Evolutionary conservation across 768 basidiomycete species (phyloP), one percentile per base, ranked within the genome.

Genomic region (Lentinula sp.): DNA sequence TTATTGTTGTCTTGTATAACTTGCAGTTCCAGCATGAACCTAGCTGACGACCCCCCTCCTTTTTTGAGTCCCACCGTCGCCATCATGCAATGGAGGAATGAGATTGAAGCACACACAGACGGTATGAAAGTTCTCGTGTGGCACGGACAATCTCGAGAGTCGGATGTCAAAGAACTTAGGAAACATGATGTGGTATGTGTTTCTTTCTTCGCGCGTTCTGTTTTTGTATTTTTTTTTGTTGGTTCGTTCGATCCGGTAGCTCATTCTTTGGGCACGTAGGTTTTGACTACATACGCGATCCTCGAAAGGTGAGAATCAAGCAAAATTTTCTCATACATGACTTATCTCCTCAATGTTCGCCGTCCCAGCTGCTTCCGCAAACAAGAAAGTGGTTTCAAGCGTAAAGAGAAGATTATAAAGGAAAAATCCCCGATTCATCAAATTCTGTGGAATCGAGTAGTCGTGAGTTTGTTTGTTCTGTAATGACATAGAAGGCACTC

Each of bases 321-420:
- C 56, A 55, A 23, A 21, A 6, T 5, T 11, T 15, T 46, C 10
- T 2, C 10, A 8, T 28, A 43, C 23, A 5, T 28, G 48, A 15
- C 15, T 59, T 16, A 48, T 56, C 18, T 37, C 21, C 18, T 57
- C 60, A 15, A 59, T 61, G 40, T 37, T 9, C 42, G 60, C 6
- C 18, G 0, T 40, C 3, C 6, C 49, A 92, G 91, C 61, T 89
- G 85, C 65, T 98, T 93, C 84, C 84, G 95, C 60, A 93, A 95
- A 71, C 93, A 99, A 70, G 84, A 94, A 64, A 86, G 82, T 40
- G 97, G 97, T 2, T 98, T 96, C 76, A 93, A 93, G 74, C 84
- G 90, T 49, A 90, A 91, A 67, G 89, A 88, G 40, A 71, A 80
- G 61, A 84, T 96, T 43, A 77, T 98, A 67, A 97, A 90, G 70